Conservation (phyloP, 2,329 filamentous ascomycete species). For the Pseudogymnoascus sp. region DNA sequence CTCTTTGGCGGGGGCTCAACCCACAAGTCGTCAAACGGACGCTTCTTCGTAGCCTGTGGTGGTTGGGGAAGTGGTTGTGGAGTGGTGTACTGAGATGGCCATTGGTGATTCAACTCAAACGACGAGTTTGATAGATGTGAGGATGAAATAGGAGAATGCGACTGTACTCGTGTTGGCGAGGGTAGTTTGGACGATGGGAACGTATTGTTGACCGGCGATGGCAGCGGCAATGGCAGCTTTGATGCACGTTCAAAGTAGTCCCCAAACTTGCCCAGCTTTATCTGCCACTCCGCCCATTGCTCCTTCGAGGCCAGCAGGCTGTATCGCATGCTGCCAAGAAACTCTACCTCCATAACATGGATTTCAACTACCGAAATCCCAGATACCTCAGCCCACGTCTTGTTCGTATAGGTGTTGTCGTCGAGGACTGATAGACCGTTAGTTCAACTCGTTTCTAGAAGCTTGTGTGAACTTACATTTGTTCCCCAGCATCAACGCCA, state of each 20-base stretch:
- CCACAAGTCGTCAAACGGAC: conserved; percentile 46
- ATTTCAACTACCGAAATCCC: conserved; percentile 90
- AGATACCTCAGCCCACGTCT: conserved; percentile 98
- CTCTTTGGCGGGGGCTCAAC: conserved; percentile 50
- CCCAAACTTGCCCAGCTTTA: conserved; percentile 72
- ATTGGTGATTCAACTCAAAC: conserved; percentile 26
- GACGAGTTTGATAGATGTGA: conserved; percentile 31
- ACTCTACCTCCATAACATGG: conserved; percentile 99
- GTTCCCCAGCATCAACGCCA: conserved; percentile 95
- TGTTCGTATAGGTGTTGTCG: conserved; percentile 98
- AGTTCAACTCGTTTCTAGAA: conserved; percentile 2
- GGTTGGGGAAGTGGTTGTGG: conserved; percentile 26
- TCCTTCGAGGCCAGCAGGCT: conserved; percentile 77
- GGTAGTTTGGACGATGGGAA: conserved; percentile 42
- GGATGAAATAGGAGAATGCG: conserved; percentile 30
- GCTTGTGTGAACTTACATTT: conserved; percentile 58
- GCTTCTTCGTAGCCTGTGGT: conserved; percentile 40
- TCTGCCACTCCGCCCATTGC: conserved; percentile 83
- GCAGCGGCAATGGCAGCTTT: conserved; percentile 20
- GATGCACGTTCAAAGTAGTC: conserved; percentile 45
- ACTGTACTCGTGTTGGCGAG: conserved; percentile 39
- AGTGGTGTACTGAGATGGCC: conserved; percentile 32
- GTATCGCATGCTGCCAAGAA: conserved; percentile 96
- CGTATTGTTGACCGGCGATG: conserved; percentile 34
- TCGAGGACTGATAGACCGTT: conserved; percentile 60